Conservation (phyloP, 164 flowering plant species). For the Cinnamomum chago region DNA sequence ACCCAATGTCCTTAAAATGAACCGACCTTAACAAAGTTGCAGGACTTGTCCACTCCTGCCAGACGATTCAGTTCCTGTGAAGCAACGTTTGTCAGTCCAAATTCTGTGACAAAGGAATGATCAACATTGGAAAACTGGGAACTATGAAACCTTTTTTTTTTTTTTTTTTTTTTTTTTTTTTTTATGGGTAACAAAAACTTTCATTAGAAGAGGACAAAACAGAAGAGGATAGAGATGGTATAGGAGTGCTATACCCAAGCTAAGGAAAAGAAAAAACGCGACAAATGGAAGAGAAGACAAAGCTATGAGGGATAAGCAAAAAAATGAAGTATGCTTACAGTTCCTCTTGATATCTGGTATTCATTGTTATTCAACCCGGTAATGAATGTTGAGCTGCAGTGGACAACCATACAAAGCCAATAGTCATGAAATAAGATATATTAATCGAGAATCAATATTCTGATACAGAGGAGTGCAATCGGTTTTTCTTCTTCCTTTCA, state of each 20-base stretch:
- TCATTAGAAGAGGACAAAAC: too few species aligned
- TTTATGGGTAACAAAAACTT: too few species aligned
- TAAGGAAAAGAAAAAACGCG: not conserved
- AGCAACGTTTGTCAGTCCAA: slow-evolving; percentile 7
- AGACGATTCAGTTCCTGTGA: slow-evolving; percentile 68
- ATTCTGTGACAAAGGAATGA: not conserved
- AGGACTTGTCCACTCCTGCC: slow-evolving; percentile 80
- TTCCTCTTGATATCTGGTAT: slow-evolving; percentile 93
- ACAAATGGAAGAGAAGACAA: not conserved
- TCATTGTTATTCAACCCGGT: slow-evolving; percentile 97
- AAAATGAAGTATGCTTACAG: slow-evolving; percentile 33
- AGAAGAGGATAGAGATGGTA: too few species aligned
- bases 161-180: not conserved
- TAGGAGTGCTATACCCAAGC: not conserved
- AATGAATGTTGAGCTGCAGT: slow-evolving; percentile 70
- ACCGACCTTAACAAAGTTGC: slow-evolving; percentile 80
- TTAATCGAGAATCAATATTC: not conserved
- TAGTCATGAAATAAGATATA: not conserved
- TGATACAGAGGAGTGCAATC: not conserved
- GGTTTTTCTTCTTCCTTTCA: not conserved
- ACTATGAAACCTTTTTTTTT: not conserved
- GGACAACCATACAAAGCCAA: slow-evolving; percentile 10
- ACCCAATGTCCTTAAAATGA: not conserved
- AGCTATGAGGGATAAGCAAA: slow-evolving; percentile 24
- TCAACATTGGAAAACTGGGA: not conserved